Base-by-base conservation (phyloP, 495 filamentous ascomycete species). In the Trichocladium antarcticum region DNA sequence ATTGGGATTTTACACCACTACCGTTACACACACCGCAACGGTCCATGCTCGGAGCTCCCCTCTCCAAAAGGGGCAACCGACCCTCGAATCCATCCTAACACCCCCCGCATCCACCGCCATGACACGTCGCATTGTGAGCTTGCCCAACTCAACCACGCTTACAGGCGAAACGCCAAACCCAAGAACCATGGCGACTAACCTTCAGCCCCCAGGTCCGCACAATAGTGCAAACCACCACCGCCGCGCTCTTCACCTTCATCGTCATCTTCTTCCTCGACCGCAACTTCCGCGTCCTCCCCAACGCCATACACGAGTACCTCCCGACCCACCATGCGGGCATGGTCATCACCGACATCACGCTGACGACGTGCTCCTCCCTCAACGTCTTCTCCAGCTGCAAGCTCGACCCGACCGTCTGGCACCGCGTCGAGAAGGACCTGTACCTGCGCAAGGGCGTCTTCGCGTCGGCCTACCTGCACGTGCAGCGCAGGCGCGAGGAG, bases 381-480 rank as follows among this genome's bases (percentile, higher is more conserved):
- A 89, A 89, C 62, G 61, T 82, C 34, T 81, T 96, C 46, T 83
- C 81, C 3, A 80, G 72, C 44, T 97, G 92, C 74, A 81, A 78
- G 53, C 76, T 94, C 47, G 81, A 89, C 62, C 63, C 78, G n/a
- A 67, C 76, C 37, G 60, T 72, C 48, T 98, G 92, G 92, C 77
- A 84, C 51, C 81, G 85, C 45, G 70, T 97, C 51, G 85, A 95
- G 47, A 98, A 97, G 69, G 89, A 98, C 60, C 76, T 98, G 1
- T 92, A 89, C 64, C 75, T 98, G 15, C 75, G 74, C 50, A 74
- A 74, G 36, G 75, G 77, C 42, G 86, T 83, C 77, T 69, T 87
- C 37, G 80, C 78, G 34, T 82, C 75, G 60, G 93, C 89, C 42
- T 97, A 84, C 64, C 62, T 98, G 24, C 83, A 90, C 60, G 77